phyloP scores from a whole-genome alignment of 148 eudicot species.

The Rhododendron molle region DNA sequence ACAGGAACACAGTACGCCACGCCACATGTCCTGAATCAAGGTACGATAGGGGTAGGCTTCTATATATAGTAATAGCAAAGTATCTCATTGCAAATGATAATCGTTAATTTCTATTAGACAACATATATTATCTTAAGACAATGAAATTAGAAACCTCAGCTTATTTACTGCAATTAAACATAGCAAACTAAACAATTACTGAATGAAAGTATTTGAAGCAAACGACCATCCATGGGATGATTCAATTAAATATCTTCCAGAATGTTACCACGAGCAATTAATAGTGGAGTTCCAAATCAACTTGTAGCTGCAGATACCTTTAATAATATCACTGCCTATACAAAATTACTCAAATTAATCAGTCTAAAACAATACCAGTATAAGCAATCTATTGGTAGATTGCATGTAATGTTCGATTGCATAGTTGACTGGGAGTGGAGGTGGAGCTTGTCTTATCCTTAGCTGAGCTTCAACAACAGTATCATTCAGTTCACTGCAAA shows the following conservation, averaged over 20 bases:
- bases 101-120: not conserved
- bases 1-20: not conserved
- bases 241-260: constrained; percentile 3
- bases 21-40: not conserved
- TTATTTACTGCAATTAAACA: not conserved
- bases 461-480: constrained; percentile 93
- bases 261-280: not conserved
- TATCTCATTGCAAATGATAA: not conserved
- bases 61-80: not conserved
- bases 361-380: constrained; percentile 52
- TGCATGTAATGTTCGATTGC: constrained; percentile 58
- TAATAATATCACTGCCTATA: not conserved
- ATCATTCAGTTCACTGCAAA: constrained; percentile 85
- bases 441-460: constrained; percentile 80
- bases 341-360: not conserved
- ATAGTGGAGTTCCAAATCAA: not conserved
- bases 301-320: not conserved
- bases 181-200: not conserved
- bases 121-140: not conserved
- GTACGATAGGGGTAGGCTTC: not conserved
- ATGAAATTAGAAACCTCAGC: not conserved
- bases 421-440: constrained; percentile 57
- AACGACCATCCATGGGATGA: not conserved
- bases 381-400: constrained; percentile 72
- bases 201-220: not conserved